Evolutionary conservation across 257 asterid genomes (phyloP), one percentile per base, ranked within the genome.

Genomic region (Penstemon newberryi): DNA sequence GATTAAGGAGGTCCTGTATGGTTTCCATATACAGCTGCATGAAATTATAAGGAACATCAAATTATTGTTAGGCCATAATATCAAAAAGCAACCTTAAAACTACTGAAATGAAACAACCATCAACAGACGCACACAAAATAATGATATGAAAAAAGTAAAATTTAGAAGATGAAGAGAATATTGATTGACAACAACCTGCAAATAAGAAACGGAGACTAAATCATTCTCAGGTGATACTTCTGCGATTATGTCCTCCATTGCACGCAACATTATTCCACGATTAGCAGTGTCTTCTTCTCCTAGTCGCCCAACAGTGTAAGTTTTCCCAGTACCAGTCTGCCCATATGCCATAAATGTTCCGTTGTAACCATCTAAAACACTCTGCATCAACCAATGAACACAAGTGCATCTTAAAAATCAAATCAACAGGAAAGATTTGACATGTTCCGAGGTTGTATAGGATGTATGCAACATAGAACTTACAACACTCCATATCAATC

Each of bases 341-440:
- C 98, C 98, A 61, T 91, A 91, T 33, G 96, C 96, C 98, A 91
- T 91, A 72, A 89, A 80, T 5, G 98, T 91, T 66, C 98, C 98
- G 57, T 92, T 92, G 78, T 89, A 92, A 59, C 98, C 98, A 65
- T 92, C 98, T 76, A 92, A 78, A 69, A 92, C 98, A 84, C 96
- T 87, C 98, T 92, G 88, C 78, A 70, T 46, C 66, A 57, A 53
- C 33, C 33, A 2, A 62, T 47, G 39, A 41, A 56, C 25, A 65
- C n/a, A 12, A 38, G 15, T 15, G 46, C 43, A 65, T 60, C 51
- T 71, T 8, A 44, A 37, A 55, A 25, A 43, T 62, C 41, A 64
- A 58, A 5, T 50, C 60, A 60, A 52, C 49, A 54, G 7, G 62
- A 77, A 33, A 4, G 54, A 44, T 19, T 45, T 61, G 45, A 67